Evolutionary conservation across 176 grass and related monocot species (phyloP).

Genomic region (Rhynchospora tenuis): DNA sequence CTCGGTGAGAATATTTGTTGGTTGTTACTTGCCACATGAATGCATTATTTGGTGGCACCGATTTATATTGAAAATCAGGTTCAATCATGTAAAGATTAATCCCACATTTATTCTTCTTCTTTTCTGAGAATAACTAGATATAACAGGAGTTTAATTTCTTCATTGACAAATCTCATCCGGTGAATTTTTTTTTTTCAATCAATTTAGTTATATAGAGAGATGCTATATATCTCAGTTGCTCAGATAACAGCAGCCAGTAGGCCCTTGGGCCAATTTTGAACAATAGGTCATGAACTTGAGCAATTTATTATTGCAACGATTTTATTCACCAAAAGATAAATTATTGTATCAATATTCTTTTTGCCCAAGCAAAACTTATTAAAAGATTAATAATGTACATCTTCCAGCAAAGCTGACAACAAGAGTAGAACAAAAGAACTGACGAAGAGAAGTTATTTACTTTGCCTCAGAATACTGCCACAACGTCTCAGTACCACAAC

Average conservation of each 20-base stretch:
- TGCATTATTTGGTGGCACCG: neutral
- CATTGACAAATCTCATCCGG: neutral
- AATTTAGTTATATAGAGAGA: neutral
- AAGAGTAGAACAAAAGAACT: neutral
- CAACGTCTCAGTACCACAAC: neutral
- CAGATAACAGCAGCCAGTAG: neutral
- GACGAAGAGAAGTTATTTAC: neutral
- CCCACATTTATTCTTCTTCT: neutral
- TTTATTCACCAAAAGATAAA: too few relatives aligned
- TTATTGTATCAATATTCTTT: too few relatives aligned
- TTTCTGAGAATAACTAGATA: neutral
- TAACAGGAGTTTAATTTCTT: neutral
- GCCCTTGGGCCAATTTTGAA: neutral
- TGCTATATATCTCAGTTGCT: neutral
- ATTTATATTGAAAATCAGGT: constrained; percentile 1
- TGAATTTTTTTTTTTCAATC: neutral
- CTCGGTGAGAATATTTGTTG: neutral
- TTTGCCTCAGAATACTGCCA: neutral
- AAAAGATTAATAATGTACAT: neutral
- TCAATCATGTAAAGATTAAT: neutral
- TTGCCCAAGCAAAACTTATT: neutral
- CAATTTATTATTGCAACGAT: too few relatives aligned
- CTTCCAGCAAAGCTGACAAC: neutral
- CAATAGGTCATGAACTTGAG: neutral
- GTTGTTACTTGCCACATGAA: neutral